phyloP scores from a whole-genome alignment of 2,329 filamentous ascomycete genomes.

The Ciborinia camelliae region DNA sequence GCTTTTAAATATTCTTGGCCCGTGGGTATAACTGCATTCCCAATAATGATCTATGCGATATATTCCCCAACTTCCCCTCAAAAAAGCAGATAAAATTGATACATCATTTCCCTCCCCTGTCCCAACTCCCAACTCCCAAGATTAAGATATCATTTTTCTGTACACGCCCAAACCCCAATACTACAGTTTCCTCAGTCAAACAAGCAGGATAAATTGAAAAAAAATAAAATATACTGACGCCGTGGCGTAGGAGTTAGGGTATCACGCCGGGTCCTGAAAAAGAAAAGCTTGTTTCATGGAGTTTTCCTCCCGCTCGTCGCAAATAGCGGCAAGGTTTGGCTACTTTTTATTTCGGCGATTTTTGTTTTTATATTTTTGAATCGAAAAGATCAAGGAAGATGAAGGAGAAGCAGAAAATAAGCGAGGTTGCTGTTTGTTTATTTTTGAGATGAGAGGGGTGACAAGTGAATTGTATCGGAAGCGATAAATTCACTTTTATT shows the following conservation, averaged over 20 bases:
- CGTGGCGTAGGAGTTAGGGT: neutral
- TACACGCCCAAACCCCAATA: no score
- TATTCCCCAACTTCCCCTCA: no score
- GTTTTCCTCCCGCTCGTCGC: neutral
- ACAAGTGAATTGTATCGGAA: neutral
- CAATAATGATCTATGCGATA: no score
- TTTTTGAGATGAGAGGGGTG: neutral
- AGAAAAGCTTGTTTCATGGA: no score
- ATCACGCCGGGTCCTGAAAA: neutral
- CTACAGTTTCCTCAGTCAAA: neutral
- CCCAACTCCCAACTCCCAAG: no score
- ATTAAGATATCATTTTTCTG: no score
- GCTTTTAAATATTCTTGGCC: no score
- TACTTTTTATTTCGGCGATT: neutral
- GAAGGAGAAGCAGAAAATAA: neutral
- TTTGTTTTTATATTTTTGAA: neutral
- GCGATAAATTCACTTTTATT: neutral
- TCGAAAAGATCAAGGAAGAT: neutral
- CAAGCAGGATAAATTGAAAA: neutral
- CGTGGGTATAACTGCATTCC: no score
- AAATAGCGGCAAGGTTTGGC: neutral
- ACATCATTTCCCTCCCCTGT: no score
- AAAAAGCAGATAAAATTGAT: no score
- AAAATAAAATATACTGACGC: neutral
- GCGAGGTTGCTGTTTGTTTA: neutral